A percentile compares a stretch with the other conserved stretches of the same genome.
Evolutionary conservation across 306 rosid species (phyloP).

Genomic region (Prunus mira): DNA sequence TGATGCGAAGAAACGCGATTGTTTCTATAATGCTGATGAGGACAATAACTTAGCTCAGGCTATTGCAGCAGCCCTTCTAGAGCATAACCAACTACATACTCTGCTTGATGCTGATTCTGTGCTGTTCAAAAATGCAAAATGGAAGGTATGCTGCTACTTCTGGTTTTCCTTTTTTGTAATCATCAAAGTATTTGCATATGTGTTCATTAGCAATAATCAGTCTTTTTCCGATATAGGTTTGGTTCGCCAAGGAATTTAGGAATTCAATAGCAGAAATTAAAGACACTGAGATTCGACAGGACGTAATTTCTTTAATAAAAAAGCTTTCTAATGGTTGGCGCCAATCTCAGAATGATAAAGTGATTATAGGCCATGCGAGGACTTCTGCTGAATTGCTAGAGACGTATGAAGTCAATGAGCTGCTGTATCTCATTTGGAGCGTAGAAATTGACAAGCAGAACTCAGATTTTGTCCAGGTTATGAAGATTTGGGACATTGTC

Average conservation of each 20-base stretch:
- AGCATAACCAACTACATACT: slow-evolving; percentile 7
- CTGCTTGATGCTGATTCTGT: background rate
- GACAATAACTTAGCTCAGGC: slow-evolving; percentile 22
- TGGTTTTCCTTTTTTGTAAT: background rate
- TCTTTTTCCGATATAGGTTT: background rate
- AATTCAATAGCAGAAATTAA: background rate
- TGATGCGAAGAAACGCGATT: slow-evolving; percentile 29
- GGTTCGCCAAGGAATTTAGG: background rate
- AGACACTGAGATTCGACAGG: background rate
- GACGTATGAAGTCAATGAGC: slow-evolving; percentile 35
- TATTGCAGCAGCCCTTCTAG: slow-evolving; percentile 13
- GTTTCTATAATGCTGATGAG: slow-evolving; percentile 25
- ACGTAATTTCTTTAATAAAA: background rate
- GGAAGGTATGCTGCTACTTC: slow-evolving; percentile 25
- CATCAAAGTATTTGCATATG: too few species aligned
- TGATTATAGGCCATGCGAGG: slow-evolving; percentile 8
- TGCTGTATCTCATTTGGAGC: slow-evolving; percentile 41
- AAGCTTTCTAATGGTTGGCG: background rate
- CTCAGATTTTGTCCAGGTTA: slow-evolving; percentile 31
- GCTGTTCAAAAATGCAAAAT: slow-evolving; percentile 21
- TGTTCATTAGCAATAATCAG: background rate
- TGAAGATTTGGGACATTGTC: slow-evolving; percentile 48
- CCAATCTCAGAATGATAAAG: slow-evolving; percentile 8
- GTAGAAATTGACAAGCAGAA: slow-evolving; percentile 31
- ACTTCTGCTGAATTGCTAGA: slow-evolving; percentile 32